Evolutionary conservation across 768 basidiomycete species (phyloP).

Genomic region (Termitomyces sp.): DNA sequence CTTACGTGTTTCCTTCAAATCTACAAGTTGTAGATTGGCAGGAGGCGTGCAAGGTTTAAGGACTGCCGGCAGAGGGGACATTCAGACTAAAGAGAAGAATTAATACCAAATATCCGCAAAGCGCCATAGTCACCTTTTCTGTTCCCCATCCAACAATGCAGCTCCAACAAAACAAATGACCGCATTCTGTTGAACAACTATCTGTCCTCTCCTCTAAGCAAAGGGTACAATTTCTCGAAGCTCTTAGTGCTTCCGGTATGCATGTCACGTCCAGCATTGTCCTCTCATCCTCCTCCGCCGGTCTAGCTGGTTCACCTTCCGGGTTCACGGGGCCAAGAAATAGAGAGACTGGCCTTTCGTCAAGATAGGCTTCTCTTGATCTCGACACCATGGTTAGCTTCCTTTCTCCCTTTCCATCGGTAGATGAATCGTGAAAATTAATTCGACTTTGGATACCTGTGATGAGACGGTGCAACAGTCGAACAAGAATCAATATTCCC

Average conservation of each 20-base stretch:
- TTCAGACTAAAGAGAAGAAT: slow-evolving; percentile 49
- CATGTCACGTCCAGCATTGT: slow-evolving; percentile 58
- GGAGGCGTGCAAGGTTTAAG: slow-evolving; percentile 58
- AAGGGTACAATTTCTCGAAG: slow-evolving; percentile 70
- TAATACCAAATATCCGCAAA: slow-evolving; percentile 1
- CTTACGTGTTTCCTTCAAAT: slow-evolving; percentile 1
- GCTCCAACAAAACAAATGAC: slow-evolving; percentile 87
- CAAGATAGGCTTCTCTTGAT: slow-evolving; percentile 41
- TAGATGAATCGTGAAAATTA: slow-evolving; percentile 3
- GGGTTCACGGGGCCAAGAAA: slow-evolving; percentile 47
- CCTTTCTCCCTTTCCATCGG: slow-evolving; percentile 29
- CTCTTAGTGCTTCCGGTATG: slow-evolving; percentile 49
- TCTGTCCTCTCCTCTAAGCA: slow-evolving; percentile 83
- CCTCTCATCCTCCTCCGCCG: slow-evolving; percentile 66
- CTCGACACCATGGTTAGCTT: slow-evolving; percentile 18
- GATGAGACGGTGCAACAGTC: slow-evolving; percentile 60
- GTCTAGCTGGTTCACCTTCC: slow-evolving; percentile 48
- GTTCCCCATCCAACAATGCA: slow-evolving; percentile 87
- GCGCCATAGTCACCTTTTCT: slow-evolving; percentile 56
- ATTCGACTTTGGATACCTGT: slow-evolving; percentile 32
- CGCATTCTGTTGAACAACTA: slow-evolving; percentile 82
- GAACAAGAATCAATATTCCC: slow-evolving; percentile 63
- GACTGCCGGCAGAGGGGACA: slow-evolving; percentile 85
- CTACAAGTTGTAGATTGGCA: slow-evolving; percentile 85
- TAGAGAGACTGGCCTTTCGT: slow-evolving; percentile 54